Evolutionary conservation across 331 rosid genomes (phyloP), one percentile per base, ranked within the genome.

Genomic region (Cydonia oblonga): DNA sequence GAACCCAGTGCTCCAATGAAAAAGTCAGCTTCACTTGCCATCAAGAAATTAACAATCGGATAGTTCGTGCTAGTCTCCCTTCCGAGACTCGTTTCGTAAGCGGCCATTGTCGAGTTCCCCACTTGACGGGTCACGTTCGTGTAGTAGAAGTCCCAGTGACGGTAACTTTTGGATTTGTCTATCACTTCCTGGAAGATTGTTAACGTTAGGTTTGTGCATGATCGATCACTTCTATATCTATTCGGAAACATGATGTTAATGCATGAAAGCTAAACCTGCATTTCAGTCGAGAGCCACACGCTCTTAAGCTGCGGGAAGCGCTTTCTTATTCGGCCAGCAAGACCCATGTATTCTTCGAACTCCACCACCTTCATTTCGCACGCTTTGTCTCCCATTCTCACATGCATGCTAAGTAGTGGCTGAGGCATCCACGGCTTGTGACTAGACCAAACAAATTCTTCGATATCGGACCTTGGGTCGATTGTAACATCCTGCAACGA

Each of bases 371-470:
- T 89, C 98, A 95, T 89, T 88, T 95, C 98, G 19, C 88, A 81
- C 57, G 96, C 96, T 73, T 90, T 92, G 82, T 95, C 99, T 78
- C 99, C 99, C 93, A 89, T 95, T 76, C 99, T 89, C 53, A 95
- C 96, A 68, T 95, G 99, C 91, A 95, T 84, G 82, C 96, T 90
- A 40, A 90, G 83, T 35, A 89, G 79, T 33, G 96, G 97, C 86
- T 90, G 80, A 18, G 99, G 97, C 26, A 86, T 76, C 99, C 99
- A 89, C 62, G 96, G 83, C 81, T 83, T 88, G 82, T 89, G 97
- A 76, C 83, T 89, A 49, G 97, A 91, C 97, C 97, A 89, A 75
- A 95, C 96, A 59, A 78, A 91, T 52, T 87, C 89, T 72, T 88
- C 96, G 9, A 95, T 95, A 49, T 84, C 93, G 14, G 82, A 85